Conservation (phyloP, 169 alveolate genomes). For the Plasmodium vinckei region DNA sequence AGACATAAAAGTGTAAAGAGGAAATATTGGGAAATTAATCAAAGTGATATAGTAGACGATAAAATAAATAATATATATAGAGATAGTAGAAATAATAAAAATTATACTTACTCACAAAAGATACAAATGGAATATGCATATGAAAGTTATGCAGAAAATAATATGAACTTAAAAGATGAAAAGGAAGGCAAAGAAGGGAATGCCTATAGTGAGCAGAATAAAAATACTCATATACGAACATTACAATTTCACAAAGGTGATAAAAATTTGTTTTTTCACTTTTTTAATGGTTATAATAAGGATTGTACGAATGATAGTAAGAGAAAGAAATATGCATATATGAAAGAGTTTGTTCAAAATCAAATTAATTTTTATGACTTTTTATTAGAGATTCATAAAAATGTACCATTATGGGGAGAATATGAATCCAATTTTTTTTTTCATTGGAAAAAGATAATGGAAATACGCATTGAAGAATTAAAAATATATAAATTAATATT, state of each 20-base stretch:
- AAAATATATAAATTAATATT: constrained; percentile 58
- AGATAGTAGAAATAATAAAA: neutral
- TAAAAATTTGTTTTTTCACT: neutral
- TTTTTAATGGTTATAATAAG: neutral
- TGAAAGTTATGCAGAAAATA: neutral
- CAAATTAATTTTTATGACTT: constrained; percentile 84
- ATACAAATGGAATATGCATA: neutral
- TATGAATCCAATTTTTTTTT: constrained; percentile 79
- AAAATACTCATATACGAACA: neutral
- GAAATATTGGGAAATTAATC: neutral
- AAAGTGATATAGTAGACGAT: neutral
- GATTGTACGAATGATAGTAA: neutral
- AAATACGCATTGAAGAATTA: constrained; percentile 68
- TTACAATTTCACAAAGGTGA: too few relatives aligned
- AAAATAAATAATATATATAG: neutral
- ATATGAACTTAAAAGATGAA: neutral
- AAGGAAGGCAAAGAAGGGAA: neutral
- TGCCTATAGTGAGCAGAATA: neutral
- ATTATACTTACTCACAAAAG: neutral
- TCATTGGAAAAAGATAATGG: constrained; percentile 83
- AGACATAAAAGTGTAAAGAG: neutral
- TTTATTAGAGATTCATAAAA: constrained; percentile 82
- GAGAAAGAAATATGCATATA: constrained; percentile 18
- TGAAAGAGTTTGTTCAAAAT: constrained; percentile 71
- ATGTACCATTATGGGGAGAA: constrained; percentile 86